phyloP scores from a whole-genome alignment of 192 early-diverging fungal genomes.

The Coemansia javaensis region DNA sequence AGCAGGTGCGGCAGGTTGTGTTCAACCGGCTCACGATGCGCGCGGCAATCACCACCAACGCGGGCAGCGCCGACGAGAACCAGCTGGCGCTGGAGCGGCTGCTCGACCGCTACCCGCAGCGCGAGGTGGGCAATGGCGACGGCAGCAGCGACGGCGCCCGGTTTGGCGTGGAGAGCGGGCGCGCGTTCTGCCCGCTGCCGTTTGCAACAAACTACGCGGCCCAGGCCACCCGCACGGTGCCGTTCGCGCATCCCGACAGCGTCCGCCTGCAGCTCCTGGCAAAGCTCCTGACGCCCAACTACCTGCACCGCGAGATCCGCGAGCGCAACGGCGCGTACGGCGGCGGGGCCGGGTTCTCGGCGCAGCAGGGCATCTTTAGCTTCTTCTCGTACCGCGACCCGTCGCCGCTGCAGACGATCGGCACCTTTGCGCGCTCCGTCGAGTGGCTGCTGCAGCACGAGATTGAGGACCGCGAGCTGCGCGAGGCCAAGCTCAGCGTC shows the following conservation, averaged over 20 bases:
- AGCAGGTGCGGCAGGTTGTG: conserved; percentile 43
- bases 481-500: conserved; percentile 86
- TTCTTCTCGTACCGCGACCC: conserved; percentile 96
- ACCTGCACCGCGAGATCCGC: conserved; percentile 93
- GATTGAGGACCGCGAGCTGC: conserved; percentile 60
- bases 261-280: conserved; percentile 73
- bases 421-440: conserved; percentile 60
- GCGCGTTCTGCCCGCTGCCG: conserved; percentile 77
- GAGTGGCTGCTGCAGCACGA: conserved; percentile 61
- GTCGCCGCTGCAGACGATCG: conserved; percentile 63
- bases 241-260: conserved; percentile 79
- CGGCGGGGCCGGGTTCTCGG: conserved; percentile 75
- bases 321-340: conserved; percentile 97
- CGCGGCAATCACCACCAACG: conserved; percentile 37
- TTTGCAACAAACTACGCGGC: conserved; percentile 83
- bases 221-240: conserved; percentile 68
- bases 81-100: conserved; percentile 28
- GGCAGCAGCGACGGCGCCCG: conserved; percentile 1
- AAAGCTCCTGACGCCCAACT: conserved; percentile 78
- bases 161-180: conserved; percentile 45
- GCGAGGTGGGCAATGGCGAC: neutral
- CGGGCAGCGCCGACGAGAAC: conserved; percentile 25
- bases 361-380: conserved; percentile 71
- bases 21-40: conserved; percentile 39
- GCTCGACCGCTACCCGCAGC: conserved; percentile 19